Base-by-base conservation (phyloP, 441 rosid species). In the Erodium texanum region DNA sequence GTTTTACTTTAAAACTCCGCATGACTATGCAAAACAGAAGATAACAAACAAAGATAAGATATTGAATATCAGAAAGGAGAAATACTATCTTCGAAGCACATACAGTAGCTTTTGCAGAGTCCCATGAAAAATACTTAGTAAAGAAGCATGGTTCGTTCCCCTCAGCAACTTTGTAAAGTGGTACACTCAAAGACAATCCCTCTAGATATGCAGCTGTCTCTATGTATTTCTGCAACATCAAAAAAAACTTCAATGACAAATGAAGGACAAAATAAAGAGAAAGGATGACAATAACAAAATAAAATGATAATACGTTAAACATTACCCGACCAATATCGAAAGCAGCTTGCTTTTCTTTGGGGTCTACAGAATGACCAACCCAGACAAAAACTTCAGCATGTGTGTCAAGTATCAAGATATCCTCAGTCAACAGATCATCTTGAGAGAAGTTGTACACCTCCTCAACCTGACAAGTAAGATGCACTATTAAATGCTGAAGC, bases 61-160 rank as follows among this genome's bases (percentile, higher is more conserved):
- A 22, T 22, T 20, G 22, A 9, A 20, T 18, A 58, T 65, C 56
- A 50, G 36, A 70, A 50, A 71, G 66, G 22, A 74, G 68, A 71
- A 32, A 32, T 63, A 19, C 23, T 14, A 38, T 68, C 68, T 66
- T 64, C 29, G 58, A 65, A 68, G 68, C 62, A 78, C 86, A 68
- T 84, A 95, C 99, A 67, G 70, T 80, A 66, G 97, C 83, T 85
- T 88, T 93, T 76, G 85, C 52, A 66, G 69, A 77, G 81, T 95
- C 99, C 99, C 98, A 95, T 15, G 84, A 80, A 80, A 95, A 95
- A 85, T 85, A 92, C 72, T 85, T 80, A 32, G 97, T 86, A 83
- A 92, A 95, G 85, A 92, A 92, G 77, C 89, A 84, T 48, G 98
- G 98, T 70, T 95, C 99, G 71, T 90, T 89, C 82, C 99, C 98